Percentiles rank a stretch among this genome's conserved stretches.
These are phyloP conservation scores for Suillus alpinus DNA, from an alignment of 768 basidiomycete species.

Conservation along the genomic window DNA sequence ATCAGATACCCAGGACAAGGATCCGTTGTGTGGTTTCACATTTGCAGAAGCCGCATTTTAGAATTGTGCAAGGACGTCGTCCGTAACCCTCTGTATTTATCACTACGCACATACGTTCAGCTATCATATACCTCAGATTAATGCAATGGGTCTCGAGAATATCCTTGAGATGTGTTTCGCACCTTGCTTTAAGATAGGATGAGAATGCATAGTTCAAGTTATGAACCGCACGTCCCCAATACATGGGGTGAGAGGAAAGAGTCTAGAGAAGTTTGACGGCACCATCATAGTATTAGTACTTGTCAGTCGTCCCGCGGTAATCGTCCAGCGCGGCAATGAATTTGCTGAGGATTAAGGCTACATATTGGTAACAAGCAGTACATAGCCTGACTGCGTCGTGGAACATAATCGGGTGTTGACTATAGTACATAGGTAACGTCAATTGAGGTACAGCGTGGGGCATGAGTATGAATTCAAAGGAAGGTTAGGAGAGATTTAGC, in stretches of 20 bases:
- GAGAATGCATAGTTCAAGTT: background rate
- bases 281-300: background rate
- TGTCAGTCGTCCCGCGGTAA: background rate
- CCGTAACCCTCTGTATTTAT: no score
- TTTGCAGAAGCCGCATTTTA: background rate
- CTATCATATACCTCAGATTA: background rate
- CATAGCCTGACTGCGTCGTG: background rate
- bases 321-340: background rate
- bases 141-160: background rate
- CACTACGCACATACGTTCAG: background rate
- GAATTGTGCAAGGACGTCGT: background rate
- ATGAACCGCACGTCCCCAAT: background rate
- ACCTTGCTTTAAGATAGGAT: background rate
- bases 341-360: constrained; percentile 1
- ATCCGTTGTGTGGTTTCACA: background rate
- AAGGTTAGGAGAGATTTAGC: background rate
- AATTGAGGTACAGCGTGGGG: background rate
- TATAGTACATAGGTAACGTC: background rate
- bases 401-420: background rate
- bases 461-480: constrained; percentile 1
- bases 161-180: background rate
- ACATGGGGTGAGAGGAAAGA: background rate
- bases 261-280: background rate
- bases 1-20: background rate
- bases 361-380: constrained; percentile 2